A percentile compares a stretch with the other conserved stretches of the same genome.
These are phyloP conservation scores for Gaultheria prostrata DNA, from an alignment of 148 eudicot species.

Conservation along the genomic window DNA sequence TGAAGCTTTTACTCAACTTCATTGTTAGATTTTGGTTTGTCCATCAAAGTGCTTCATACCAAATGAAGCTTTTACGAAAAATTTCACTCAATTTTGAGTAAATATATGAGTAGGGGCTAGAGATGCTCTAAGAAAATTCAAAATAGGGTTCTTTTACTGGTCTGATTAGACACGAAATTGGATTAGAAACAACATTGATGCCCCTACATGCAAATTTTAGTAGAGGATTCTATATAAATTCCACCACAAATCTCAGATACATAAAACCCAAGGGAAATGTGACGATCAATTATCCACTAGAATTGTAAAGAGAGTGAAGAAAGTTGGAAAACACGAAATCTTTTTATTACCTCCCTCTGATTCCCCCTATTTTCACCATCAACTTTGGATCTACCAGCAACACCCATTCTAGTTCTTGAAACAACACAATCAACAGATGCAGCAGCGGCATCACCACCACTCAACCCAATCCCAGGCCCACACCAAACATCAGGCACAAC, in stretches of 20 bases:
- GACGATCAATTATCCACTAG: neutral
- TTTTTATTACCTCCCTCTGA: conserved; percentile 42
- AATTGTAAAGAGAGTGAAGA: neutral
- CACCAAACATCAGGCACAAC: conserved; percentile 83
- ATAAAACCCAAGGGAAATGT: neutral
- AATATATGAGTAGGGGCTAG: neutral
- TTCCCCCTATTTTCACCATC: conserved; percentile 43
- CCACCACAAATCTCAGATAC: neutral
- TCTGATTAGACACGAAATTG: too few relatives aligned
- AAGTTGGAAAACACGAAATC: neutral
- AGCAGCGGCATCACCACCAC: conserved; percentile 39
- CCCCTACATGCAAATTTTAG: neutral
- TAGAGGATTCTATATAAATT: neutral
- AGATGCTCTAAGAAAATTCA: neutral
- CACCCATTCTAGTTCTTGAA: conserved; percentile 36
- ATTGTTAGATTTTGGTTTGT: neutral
- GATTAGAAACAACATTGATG: too few relatives aligned
- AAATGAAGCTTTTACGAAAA: neutral
- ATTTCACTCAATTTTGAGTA: neutral
- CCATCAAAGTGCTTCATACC: neutral
- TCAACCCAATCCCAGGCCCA: conserved; percentile 60
- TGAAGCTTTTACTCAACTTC: neutral
- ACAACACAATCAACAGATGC: conserved; percentile 59
- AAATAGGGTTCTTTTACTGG: too few relatives aligned
- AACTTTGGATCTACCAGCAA: conserved; percentile 47